phyloP scores from a whole-genome alignment of 2,329 filamentous ascomycete species.

The Trichoderma lentiforme region DNA sequence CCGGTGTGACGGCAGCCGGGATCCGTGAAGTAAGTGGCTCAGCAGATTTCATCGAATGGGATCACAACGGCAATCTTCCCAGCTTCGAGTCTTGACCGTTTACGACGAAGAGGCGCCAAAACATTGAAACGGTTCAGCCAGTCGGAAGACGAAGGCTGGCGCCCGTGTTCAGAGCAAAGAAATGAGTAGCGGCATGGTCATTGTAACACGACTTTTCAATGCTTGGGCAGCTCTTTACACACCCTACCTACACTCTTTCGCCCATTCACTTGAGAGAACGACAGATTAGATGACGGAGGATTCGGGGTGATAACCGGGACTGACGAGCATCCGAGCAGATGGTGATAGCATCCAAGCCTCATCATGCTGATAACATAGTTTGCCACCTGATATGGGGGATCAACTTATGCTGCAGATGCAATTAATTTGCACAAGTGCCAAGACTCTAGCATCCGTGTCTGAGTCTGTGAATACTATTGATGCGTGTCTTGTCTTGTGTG shows the following conservation, averaged over 20 bases:
- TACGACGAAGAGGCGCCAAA: neutral
- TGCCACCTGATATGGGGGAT: neutral
- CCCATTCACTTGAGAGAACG: neutral
- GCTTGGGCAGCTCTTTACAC: neutral
- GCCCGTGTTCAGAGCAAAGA: neutral
- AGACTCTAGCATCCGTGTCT: neutral
- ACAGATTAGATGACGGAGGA: neutral
- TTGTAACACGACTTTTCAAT: neutral
- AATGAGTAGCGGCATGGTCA: neutral
- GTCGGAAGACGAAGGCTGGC: neutral
- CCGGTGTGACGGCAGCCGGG: constrained; percentile 3
- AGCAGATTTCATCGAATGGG: neutral
- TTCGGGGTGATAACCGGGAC: neutral
- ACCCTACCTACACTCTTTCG: neutral
- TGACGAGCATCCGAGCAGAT: neutral
- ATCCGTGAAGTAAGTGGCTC: constrained; percentile 2
- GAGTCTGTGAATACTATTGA: neutral
- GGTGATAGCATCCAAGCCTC: neutral
- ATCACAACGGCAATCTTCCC: neutral
- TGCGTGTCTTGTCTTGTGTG: neutral
- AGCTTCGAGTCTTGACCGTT: neutral
- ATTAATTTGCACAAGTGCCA: neutral
- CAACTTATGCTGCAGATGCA: constrained; percentile 1
- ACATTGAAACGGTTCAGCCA: neutral
- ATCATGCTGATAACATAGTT: neutral